Evolutionary conservation across 83 land plant genomes (phyloP).

Genomic region (Larix sibirica): DNA sequence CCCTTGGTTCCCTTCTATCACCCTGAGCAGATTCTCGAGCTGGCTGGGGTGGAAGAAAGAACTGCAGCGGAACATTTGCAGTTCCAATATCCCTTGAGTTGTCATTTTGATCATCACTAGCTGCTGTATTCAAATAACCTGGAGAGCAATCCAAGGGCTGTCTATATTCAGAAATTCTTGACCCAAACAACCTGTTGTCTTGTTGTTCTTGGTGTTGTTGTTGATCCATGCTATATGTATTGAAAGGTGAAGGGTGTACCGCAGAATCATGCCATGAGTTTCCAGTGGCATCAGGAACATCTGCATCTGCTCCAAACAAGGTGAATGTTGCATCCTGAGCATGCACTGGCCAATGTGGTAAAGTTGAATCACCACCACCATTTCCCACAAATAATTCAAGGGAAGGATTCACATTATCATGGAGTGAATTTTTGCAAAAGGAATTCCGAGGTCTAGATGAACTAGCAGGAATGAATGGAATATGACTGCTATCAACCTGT

Average conservation of each 20-base stretch:
- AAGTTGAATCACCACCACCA: slow-evolving; percentile 30
- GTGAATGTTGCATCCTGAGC: slow-evolving; percentile 40
- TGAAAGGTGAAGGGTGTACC: slow-evolving; percentile 26
- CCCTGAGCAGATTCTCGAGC: slow-evolving; percentile 40
- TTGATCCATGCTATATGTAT: slow-evolving; percentile 30
- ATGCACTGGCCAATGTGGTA: slow-evolving; percentile 43
- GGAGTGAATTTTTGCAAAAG: neutral
- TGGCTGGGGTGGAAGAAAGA: slow-evolving; percentile 87
- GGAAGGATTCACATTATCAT: neutral
- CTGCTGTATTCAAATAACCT: slow-evolving; percentile 28
- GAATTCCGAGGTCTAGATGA: neutral
- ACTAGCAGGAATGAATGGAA: neutral
- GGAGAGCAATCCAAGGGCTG: slow-evolving; percentile 18
- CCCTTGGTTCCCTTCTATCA: slow-evolving; percentile 25
- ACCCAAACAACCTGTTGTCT: neutral
- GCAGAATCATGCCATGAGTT: slow-evolving; percentile 29
- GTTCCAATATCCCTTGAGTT: slow-evolving; percentile 51
- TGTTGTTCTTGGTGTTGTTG: slow-evolving; percentile 10
- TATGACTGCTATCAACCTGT: neutral
- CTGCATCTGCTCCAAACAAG: slow-evolving; percentile 53
- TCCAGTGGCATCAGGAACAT: slow-evolving; percentile 39
- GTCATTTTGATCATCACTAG: slow-evolving; percentile 48
- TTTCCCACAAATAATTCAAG: too few species aligned
- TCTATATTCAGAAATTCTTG: neutral
- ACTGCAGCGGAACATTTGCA: slow-evolving; percentile 70